Conservation (phyloP, 2,329 filamentous ascomycete species). For the Neonectria punicea region DNA sequence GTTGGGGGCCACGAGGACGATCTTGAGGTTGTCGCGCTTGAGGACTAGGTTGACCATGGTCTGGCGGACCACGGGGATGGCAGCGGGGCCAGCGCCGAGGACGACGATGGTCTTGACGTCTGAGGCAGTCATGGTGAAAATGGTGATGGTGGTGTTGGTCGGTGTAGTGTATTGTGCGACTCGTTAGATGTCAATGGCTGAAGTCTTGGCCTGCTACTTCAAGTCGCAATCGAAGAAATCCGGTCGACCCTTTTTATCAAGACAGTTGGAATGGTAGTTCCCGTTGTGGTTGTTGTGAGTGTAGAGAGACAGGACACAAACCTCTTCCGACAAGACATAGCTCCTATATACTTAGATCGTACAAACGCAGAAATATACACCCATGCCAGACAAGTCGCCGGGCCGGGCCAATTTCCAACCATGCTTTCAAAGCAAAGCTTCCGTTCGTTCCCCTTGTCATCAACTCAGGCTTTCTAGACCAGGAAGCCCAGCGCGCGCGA, state of each 20-base stretch:
- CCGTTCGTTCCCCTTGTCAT: not conserved
- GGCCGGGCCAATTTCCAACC: not conserved
- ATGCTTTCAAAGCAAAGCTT: conserved; percentile 19
- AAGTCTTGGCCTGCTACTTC: not conserved
- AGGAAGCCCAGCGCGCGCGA: conserved; percentile 7
- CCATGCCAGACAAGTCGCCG: not conserved
- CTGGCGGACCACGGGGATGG: conserved; percentile 61
- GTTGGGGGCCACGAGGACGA: conserved; percentile 59
- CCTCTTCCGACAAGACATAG: not conserved
- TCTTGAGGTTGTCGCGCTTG: conserved; percentile 53
- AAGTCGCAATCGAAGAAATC: not conserved
- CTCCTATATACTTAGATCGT: conserved; percentile 12
- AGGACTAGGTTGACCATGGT: conserved; percentile 57
- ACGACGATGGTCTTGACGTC: conserved; percentile 57
- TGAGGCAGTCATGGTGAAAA: conserved; percentile 29
- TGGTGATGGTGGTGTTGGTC: conserved; percentile 8
- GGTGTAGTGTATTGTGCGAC: not conserved
- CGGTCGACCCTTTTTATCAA: not conserved
- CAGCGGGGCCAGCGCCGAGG: conserved; percentile 60
- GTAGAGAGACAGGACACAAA: not conserved
- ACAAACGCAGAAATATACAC: not conserved
- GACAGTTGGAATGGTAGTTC: not conserved
- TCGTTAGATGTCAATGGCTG: not conserved
- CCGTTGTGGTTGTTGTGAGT: not conserved
- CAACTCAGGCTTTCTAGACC: not conserved